Conservation (phyloP, 2,329 filamentous ascomycete species). For the Epichloe amarillans region DNA sequence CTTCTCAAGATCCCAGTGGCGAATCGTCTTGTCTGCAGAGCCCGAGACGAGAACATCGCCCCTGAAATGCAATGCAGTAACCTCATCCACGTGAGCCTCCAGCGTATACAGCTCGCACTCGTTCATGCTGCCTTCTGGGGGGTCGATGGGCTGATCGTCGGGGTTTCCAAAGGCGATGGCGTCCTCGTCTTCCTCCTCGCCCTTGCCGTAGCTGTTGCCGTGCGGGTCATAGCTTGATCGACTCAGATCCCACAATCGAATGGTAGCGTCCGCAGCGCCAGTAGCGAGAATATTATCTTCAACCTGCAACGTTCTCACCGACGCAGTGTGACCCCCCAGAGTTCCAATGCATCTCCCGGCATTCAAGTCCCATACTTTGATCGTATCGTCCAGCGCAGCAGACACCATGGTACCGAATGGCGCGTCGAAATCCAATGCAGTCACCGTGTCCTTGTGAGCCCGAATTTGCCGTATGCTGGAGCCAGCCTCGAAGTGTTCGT, state of each 20-base stretch:
- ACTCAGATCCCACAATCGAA: slow-evolving; percentile 88
- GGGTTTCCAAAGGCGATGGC: slow-evolving; percentile 61
- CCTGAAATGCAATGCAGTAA: slow-evolving; percentile 85
- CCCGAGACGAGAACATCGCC: slow-evolving; percentile 87
- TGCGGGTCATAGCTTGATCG: slow-evolving; percentile 71
- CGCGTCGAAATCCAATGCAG: slow-evolving; percentile 89
- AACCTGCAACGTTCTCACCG: slow-evolving; percentile 81
- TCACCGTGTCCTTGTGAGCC: slow-evolving; percentile 78
- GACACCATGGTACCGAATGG: slow-evolving; percentile 93
- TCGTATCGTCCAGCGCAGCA: slow-evolving; percentile 81
- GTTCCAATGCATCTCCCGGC: slow-evolving; percentile 82
- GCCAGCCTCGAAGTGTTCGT: slow-evolving; percentile 88
- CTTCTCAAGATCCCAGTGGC: slow-evolving; percentile 95
- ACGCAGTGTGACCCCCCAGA: slow-evolving; percentile 88
- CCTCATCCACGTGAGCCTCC: slow-evolving; percentile 81
- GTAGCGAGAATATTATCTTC: slow-evolving; percentile 93
- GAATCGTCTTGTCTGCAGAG: slow-evolving; percentile 90
- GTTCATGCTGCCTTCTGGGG: slow-evolving; percentile 66
- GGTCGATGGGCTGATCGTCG: slow-evolving; percentile 54
- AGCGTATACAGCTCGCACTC: slow-evolving; percentile 85
- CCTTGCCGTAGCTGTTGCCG: slow-evolving; percentile 45
- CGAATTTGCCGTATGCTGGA: slow-evolving; percentile 78
- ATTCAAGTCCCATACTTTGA: slow-evolving; percentile 93
- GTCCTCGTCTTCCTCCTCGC: slow-evolving; percentile 47
- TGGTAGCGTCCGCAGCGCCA: slow-evolving; percentile 87